Evolutionary conservation across 768 basidiomycete genomes (phyloP).

Genomic region (Podaxis sp.): DNA sequence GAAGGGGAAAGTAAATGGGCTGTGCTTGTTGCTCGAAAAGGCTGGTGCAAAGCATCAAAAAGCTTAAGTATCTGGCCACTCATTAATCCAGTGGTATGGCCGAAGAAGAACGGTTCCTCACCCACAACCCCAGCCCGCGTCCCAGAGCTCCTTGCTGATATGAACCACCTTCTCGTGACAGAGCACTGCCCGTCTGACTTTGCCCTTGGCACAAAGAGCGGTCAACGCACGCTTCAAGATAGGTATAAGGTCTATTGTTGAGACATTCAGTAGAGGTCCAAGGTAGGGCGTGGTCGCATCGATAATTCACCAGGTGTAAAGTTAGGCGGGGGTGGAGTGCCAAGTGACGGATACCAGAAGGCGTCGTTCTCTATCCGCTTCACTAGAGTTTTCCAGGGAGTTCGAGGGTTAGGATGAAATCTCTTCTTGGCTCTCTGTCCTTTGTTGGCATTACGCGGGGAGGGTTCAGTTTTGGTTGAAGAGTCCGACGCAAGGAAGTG

Average conservation of each 20-base stretch:
- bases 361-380: constrained; percentile 33
- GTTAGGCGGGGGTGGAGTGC: constrained; percentile 41
- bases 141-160: constrained; percentile 54
- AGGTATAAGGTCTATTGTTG: constrained; percentile 53
- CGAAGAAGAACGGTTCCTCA: constrained; percentile 21
- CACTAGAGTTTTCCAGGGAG: constrained; percentile 12
- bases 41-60: constrained; percentile 70
- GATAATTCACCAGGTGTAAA: constrained; percentile 54
- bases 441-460: not conserved
- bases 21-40: constrained; percentile 65
- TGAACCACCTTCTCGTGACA: constrained; percentile 63
- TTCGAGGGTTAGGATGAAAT: constrained; percentile 12
- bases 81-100: constrained; percentile 1
- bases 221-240: constrained; percentile 53
- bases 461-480: not conserved
- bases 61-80: constrained; percentile 69
- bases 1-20: constrained; percentile 54
- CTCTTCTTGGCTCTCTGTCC: constrained; percentile 13
- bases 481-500: constrained; percentile 32
- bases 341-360: constrained; percentile 61
- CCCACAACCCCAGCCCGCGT: constrained; percentile 74
- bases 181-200: constrained; percentile 52
- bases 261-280: not conserved
- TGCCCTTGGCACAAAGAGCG: constrained; percentile 45
- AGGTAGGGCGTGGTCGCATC: not conserved